Conservation (phyloP, 2,329 filamentous ascomycete species). For the Calonectria pseudoturangicola region DNA sequence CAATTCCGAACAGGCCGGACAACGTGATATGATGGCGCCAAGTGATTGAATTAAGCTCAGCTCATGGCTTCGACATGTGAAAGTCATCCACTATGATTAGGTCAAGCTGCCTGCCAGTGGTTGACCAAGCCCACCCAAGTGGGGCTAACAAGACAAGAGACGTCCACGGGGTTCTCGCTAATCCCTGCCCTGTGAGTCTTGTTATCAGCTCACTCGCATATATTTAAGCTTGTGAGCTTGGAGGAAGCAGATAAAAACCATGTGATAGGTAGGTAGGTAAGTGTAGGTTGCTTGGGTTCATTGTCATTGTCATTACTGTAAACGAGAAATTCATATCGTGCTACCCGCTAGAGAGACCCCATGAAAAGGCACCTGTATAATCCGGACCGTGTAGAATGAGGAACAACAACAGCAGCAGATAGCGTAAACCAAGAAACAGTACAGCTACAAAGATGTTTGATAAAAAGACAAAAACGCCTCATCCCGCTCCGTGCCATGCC, state of each 20-base stretch:
- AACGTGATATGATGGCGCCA: constrained; percentile 37
- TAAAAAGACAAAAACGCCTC: constrained; percentile 28
- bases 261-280: too few relatives aligned
- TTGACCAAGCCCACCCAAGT: constrained; percentile 31
- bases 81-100: constrained; percentile 30
- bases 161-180: constrained; percentile 12
- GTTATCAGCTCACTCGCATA: constrained; percentile 14
- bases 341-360: constrained; percentile 5
- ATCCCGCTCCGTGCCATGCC: constrained; percentile 38
- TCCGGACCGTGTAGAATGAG: too few relatives aligned
- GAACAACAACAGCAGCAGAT: not conserved
- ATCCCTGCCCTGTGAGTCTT: constrained; percentile 17
- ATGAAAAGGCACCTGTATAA: not conserved
- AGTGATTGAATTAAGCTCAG: constrained; percentile 37
- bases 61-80: constrained; percentile 39
- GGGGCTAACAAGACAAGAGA: constrained; percentile 31
- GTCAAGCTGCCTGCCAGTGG: constrained; percentile 14
- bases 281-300: constrained; percentile 1
- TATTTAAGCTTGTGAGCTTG: not conserved
- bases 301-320: constrained; percentile 33
- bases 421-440: not conserved
- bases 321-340: constrained; percentile 18
- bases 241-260: not conserved
- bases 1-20: constrained; percentile 32
- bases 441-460: not conserved